These are phyloP conservation scores for Hippophae rhamnoides DNA, from an alignment of 306 rosid species.

Conservation along the genomic window DNA sequence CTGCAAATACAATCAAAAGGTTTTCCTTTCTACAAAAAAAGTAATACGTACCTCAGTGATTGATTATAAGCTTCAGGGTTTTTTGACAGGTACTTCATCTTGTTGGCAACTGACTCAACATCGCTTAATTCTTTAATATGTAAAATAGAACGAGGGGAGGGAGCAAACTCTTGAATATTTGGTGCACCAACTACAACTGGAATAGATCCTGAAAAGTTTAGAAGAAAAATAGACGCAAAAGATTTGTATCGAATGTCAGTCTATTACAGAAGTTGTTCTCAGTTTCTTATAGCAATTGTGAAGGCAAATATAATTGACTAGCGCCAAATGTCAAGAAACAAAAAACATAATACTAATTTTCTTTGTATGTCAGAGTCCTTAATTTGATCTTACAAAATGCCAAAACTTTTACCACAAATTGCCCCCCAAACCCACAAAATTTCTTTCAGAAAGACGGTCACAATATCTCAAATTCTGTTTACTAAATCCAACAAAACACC, in stretches of 20 bases:
- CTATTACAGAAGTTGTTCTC: not conserved
- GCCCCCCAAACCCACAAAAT: too few species aligned
- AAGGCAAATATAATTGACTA: too few species aligned
- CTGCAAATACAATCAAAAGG: not conserved
- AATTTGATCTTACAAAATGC: too few species aligned
- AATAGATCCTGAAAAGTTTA: slow-evolving; percentile 45
- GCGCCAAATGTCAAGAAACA: too few species aligned
- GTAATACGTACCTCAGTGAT: slow-evolving; percentile 51
- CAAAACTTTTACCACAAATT: too few species aligned
- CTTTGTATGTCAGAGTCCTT: too few species aligned
- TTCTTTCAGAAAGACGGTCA: too few species aligned
- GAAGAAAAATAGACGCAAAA: slow-evolving; percentile 8
- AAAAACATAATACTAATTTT: too few species aligned
- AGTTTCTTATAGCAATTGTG: not conserved
- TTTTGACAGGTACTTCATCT: slow-evolving; percentile 62
- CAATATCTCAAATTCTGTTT: too few species aligned
- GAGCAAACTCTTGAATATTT: slow-evolving; percentile 82
- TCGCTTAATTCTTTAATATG: slow-evolving; percentile 60
- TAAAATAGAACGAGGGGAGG: slow-evolving; percentile 61
- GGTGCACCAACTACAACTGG: slow-evolving; percentile 97
- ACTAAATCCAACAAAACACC: too few species aligned
- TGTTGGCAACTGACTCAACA: slow-evolving; percentile 57
- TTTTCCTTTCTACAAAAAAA: not conserved
- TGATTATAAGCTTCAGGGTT: slow-evolving; percentile 76
- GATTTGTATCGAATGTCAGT: not conserved